A percentile compares a stretch with the other conserved stretches of the same genome.
Evolutionary conservation across 495 filamentous ascomycete genomes (phyloP).

Genomic region (Cercophora scortea): DNA sequence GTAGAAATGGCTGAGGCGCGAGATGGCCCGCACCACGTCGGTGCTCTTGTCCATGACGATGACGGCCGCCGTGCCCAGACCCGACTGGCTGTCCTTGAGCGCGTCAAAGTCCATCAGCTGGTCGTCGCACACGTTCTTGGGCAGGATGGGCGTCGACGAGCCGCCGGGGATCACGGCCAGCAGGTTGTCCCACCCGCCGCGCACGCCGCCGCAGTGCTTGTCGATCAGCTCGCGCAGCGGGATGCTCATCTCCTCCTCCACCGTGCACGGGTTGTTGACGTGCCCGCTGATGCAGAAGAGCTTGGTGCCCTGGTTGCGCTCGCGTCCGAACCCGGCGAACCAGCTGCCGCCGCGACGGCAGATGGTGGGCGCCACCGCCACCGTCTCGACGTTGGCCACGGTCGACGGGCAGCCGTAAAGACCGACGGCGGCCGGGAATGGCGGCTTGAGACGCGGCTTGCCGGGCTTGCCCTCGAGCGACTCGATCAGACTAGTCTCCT

Average conservation of each 20-base stretch:
- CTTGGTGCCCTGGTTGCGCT: slow-evolving; percentile 94
- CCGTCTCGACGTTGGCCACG: slow-evolving; percentile 95
- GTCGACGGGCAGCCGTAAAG: slow-evolving; percentile 97
- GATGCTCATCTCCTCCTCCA: slow-evolving; percentile 99
- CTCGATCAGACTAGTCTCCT: slow-evolving; percentile 96
- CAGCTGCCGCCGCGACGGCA: slow-evolving; percentile 84
- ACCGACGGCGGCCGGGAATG: slow-evolving; percentile 94
- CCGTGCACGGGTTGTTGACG: slow-evolving; percentile 96
- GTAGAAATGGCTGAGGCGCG: slow-evolving; percentile 90
- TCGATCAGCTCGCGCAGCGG: slow-evolving; percentile 91
- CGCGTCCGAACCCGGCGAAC: slow-evolving; percentile 89
- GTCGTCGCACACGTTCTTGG: slow-evolving; percentile 77
- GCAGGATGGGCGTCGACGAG: slow-evolving; percentile 91
- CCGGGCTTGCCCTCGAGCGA: slow-evolving; percentile 97
- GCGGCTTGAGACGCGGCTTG: slow-evolving; percentile 96
- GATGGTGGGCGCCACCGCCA: slow-evolving; percentile 93
- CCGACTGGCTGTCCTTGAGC: slow-evolving; percentile 92
- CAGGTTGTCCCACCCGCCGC: slow-evolving; percentile 96
- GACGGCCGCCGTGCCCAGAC: slow-evolving; percentile 95
- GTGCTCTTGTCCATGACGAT: slow-evolving; percentile 98
- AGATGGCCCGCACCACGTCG: slow-evolving; percentile 90
- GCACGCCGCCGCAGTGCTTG: slow-evolving; percentile 93
- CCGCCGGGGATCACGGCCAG: slow-evolving; percentile 92
- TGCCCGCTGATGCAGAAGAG: slow-evolving; percentile 97
- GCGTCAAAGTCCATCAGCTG: slow-evolving; percentile 99